Evolutionary conservation across 176 grass and related monocot genomes (phyloP).

Genomic region (Hordeum marinum): DNA sequence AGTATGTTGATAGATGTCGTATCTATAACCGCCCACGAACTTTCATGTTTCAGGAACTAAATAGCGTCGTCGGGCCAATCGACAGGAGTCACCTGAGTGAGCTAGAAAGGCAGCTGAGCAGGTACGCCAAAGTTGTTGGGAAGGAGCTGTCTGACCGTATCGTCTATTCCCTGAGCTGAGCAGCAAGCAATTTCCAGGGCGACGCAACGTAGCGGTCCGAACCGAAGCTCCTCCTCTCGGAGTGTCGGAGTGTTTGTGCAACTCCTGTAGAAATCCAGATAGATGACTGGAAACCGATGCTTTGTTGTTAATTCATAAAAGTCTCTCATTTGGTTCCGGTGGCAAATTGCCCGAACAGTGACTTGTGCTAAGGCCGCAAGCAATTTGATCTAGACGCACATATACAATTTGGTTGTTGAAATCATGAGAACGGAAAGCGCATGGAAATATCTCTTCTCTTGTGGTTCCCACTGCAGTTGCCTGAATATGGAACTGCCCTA

Average conservation of each 20-base stretch:
- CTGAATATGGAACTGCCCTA: no score
- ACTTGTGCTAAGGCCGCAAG: neutral
- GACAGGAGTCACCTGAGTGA: slow-evolving; percentile 31
- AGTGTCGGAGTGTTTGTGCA: no score
- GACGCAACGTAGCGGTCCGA: no score
- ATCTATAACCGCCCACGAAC: slow-evolving; percentile 10
- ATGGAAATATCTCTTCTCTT: no score
- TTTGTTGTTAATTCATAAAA: neutral
- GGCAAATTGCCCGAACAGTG: neutral
- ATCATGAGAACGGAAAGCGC: no score
- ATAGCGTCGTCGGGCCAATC: slow-evolving; percentile 41
- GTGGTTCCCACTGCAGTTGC: no score
- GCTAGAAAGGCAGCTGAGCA: slow-evolving; percentile 56
- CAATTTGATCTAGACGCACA: neutral
- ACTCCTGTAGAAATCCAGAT: no score
- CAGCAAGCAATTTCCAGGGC: neutral
- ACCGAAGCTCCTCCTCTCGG: no score
- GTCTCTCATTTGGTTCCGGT: neutral
- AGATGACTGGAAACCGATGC: no score
- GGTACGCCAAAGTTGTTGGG: slow-evolving; percentile 57
- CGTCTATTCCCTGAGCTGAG: slow-evolving; percentile 52
- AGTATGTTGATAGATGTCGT: neutral
- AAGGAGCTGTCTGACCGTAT: slow-evolving; percentile 67
- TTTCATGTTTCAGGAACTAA: slow-evolving; percentile 59
- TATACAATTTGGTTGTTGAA: no score